Evolutionary conservation across 208 protist genomes (phyloP).

Genomic region (Plasmodiophora brassicae): DNA sequence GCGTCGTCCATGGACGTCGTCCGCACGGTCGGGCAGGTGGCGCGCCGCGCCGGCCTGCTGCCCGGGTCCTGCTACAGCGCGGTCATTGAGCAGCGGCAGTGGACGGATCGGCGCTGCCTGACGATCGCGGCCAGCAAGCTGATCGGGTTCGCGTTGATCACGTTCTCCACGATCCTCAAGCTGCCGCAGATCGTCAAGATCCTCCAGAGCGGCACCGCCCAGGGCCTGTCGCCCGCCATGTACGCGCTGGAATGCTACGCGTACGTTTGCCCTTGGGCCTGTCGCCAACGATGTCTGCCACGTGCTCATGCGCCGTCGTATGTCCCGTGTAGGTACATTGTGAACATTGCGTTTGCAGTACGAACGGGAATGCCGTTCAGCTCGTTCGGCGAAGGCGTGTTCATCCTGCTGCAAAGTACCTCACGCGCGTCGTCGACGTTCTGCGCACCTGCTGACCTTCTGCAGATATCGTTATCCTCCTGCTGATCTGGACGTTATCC

Average conservation of each 20-base stretch:
- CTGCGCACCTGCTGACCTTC: not conserved
- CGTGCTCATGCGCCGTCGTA: not conserved
- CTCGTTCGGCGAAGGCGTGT: not conserved
- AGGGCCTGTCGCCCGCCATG: not conserved
- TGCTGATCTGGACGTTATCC: not conserved
- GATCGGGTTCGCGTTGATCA: not conserved
- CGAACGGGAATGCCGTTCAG: not conserved
- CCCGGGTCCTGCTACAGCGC: not conserved
- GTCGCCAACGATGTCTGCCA: too few species aligned
- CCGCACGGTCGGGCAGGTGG: too few species aligned
- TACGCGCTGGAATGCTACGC: not conserved
- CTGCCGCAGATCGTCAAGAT: not conserved
- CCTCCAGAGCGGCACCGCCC: not conserved
- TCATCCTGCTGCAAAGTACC: not conserved
- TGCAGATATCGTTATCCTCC: not conserved
- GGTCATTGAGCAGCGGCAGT: not conserved
- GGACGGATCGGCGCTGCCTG: not conserved
- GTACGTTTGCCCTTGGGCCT: not conserved
- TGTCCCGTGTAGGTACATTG: not conserved
- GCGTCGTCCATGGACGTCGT: too few species aligned
- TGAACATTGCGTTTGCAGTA: not conserved
- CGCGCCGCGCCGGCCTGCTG: not conserved
- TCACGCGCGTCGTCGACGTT: not conserved
- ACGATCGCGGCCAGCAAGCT: not conserved
- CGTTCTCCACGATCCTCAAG: not conserved